Evolutionary conservation across 495 filamentous ascomycete species (phyloP).

Genomic region (Cryomyces minteri): DNA sequence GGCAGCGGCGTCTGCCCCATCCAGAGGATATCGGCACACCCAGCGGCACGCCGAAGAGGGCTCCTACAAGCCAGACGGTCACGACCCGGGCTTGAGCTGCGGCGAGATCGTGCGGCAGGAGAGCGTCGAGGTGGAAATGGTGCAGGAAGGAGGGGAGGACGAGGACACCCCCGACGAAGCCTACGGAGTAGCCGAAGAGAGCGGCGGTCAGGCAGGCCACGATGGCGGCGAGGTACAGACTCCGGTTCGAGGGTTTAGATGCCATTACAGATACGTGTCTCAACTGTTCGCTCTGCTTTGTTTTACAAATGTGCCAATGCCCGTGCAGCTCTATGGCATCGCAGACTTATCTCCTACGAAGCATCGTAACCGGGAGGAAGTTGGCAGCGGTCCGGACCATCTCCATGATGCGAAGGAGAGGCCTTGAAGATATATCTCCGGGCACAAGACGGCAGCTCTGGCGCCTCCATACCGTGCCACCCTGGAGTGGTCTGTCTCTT

Average conservation of each 20-base stretch:
- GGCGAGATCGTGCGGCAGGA: slow-evolving; percentile 1
- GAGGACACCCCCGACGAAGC: slow-evolving; percentile 7
- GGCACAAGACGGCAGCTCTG: too few relatives aligned
- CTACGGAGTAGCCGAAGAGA: slow-evolving; percentile 5
- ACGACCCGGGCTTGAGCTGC: neutral
- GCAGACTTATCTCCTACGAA: too few relatives aligned
- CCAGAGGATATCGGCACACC: neutral
- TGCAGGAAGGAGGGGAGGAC: slow-evolving; percentile 5
- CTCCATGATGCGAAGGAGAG: too few relatives aligned
- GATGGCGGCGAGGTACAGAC: slow-evolving; percentile 3
- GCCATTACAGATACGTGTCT: too few relatives aligned
- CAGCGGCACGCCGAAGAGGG: slow-evolving; percentile 1
- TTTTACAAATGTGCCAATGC: too few relatives aligned
- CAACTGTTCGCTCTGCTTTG: too few relatives aligned
- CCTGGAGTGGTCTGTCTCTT: too few relatives aligned
- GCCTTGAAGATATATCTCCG: too few relatives aligned
- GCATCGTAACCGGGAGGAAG: too few relatives aligned
- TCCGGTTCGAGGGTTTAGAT: neutral
- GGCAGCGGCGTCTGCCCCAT: neutral
- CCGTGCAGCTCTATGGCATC: too few relatives aligned
- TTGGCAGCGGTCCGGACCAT: too few relatives aligned
- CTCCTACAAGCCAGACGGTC: slow-evolving; percentile 1
- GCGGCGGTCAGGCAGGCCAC: slow-evolving; percentile 1
- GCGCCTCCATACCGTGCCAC: too few relatives aligned
- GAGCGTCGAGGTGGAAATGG: slow-evolving; percentile 4